Evolutionary conservation across 371 early-diverging fungal genomes (phyloP), one percentile per base, ranked within the genome.

Genomic region (Mucor lusitanicus): DNA sequence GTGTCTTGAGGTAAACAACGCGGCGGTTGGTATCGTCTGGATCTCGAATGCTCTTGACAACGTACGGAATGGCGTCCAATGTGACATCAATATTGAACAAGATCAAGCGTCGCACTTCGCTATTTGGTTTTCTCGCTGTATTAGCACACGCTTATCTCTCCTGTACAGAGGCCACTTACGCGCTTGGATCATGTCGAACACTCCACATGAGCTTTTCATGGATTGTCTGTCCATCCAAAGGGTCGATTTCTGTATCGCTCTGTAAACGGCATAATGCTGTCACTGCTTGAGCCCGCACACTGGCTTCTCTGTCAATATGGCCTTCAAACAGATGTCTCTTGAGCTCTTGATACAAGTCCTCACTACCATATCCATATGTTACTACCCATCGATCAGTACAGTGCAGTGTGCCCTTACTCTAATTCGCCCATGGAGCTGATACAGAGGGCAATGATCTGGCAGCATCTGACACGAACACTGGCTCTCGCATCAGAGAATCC

Each of bases 41-140:
- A 78, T 96, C 97, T 62, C 94, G 79, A 12, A 90, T 88, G 12
- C 95, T 83, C 67, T 91, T 87, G 1, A 95, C 73, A 46, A 96
- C 84, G 50, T 23, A 81, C 0, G 93, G 91, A 11, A 92, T 65
- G 0, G 95, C 91, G 17, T 74, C 63, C 56, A 78, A 72, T 19
- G 76, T 89, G 37, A 86, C 83, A 35, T 88, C 90, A 32, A 95
- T 79, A 67, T 94, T 92, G 69, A 89, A 87, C 30, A 97, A 71
- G 48, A 94, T 90, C 3, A 89, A 87, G 58, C 93, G 89, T 27
- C 97, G 91, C 5, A 97, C 94, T 61, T 97, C 96, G 21, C 89
- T 57, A 21, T 8, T 8, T 3, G 17, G 8, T 0, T 17, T 17
- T 17, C 13, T 40, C 40, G 1, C 3, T 40, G 40, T 3, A 40